Evolutionary conservation across 768 basidiomycete genomes (phyloP), one percentile per base, ranked within the genome.

Genomic region (Imleria badia): DNA sequence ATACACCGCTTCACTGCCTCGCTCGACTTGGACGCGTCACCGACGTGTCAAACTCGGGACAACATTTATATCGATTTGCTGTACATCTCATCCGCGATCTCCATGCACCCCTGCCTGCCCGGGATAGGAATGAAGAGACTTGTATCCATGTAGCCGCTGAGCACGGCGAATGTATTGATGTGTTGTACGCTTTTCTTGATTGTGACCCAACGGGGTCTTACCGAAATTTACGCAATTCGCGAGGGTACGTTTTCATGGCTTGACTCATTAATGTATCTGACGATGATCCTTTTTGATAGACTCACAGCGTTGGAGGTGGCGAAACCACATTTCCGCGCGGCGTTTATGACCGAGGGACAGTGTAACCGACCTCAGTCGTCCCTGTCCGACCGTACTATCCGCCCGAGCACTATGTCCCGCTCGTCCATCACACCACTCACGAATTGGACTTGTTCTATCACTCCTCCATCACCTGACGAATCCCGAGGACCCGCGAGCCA

Each of bases 61-160:
- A 73, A 20, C 65, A 75, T 33, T 61, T 87, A 64, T 81, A 81
- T 59, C 73, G 77, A 59, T 86, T 89, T 67, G 73, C 81, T 66
- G 68, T 81, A 59, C 88, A 91, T 68, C 80, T 91, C 52, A 78
- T 91, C 35, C 75, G 76, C 52, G 84, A 89, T 64, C 81, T 91
- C 30, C 82, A 80, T 30, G 84, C 86, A 7, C 88, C 89, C 0
- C 66, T 91, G 39, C 76, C 81, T 29, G 86, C 89, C 19, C 72
- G 76, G 43, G 87, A 91, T 68, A 79, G 73, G 58, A 70, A 85
- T 49, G 82, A 83, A 59, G 88, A 91, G 64, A 91, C 89, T 4
- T 89, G 87, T 74, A 76, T 91, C 45, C 89, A 91, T 73, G 74
- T 89, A 55, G 89, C 88, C 44, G 89, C 89, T 13, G 87, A 89